Evolutionary conservation across 2,329 filamentous ascomycete species (phyloP), one percentile per base, ranked within the genome.

Genomic region (Neofusicoccum ribis): DNA sequence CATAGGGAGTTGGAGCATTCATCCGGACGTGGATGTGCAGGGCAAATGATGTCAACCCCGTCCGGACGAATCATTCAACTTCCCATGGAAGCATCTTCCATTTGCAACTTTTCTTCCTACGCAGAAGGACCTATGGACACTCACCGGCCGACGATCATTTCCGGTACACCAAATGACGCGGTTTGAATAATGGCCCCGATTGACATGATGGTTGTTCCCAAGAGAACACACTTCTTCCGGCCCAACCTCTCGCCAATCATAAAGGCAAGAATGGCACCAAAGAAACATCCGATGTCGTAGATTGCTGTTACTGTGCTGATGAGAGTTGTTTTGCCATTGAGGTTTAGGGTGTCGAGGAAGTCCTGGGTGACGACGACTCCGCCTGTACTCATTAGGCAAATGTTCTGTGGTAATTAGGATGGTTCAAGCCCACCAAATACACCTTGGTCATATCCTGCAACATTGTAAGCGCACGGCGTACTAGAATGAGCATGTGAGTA

Each of bases 211-310:
- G 77, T 78, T 0, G 81, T 82, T 5, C 82, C 83, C 1, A 82
- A 67, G 51, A 85, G 70, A 51, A 85, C 77, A 27, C 77, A 79
- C 63, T 80, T 81, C 66, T 82, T 82, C 31, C 84, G 74, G 3
- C 84, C 83, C 1, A 84, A 72, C 2, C 68, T 71, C 47, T 85
- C 83, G 20, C 83, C 83, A 31, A 82, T 70, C 14, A 76, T 71
- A 62, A 86, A 82, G n/a, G 81, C 79, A 2, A 80, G 69, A 36
- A 85, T 74, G 1, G 80, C 85, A 15, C 86, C 86, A 49, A 87
- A 74, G 72, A 88, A 87, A 70, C 85, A 88, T 8, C 85, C 85
- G 37, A 88, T 78, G 67, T 87, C 84, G 71, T 87, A 87, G 63
- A 86, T 83, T 1, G 85, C 84, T 0, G 83, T 85, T 11, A 86